Evolutionary conservation across 495 filamentous ascomycete genomes (phyloP), one percentile per base, ranked within the genome.

Genomic region (Tuber melanosporum): DNA sequence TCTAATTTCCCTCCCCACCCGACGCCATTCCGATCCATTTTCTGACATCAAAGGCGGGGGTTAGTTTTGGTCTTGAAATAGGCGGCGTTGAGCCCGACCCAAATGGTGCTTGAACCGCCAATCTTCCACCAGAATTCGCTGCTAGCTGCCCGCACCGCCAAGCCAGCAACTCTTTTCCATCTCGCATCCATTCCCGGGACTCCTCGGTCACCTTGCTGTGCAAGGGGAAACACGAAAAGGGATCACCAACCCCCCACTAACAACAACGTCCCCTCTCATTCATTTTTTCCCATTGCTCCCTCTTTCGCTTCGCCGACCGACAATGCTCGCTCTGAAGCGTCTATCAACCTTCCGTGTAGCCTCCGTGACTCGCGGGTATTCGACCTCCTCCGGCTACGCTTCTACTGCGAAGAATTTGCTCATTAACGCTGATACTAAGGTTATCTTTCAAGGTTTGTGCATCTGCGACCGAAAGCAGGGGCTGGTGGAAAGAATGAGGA

Each of bases 351-450:
- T 81, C 84, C 85, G 75, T 77, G 84, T 81, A 85, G 85, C 81
- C 85, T 88, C 84, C 88, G 88, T 77, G 66, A 17, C 75, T 83
- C 91, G 91, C 79, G 85, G 85, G 76, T 95, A 95, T 86, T 49
- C 82, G 17, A 81, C 82, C 73, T 88, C 91, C 83, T 88, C 89
- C 73, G 87, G 88, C 74, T 99, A 99, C 85, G 89, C 92, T 76
- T 85, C 89, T 79, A 98, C 96, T 69, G 90, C 92, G 85, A 87
- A 91, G 80, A 98, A 98, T 88, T 89, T 99, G 79, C 92, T 93
- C 85, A 94, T 99, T 86, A 97, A 92, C 85, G 85, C 86, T 84
- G 90, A 98, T 73, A 99, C 95, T 75, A 94, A 93, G 86, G 94
- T 99, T 74, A 87, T 99, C 81, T 99, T 89, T 88, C 95, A 99